Evolutionary conservation across 2,329 filamentous ascomycete genomes (phyloP).

Genomic region (Beauveria australis): DNA sequence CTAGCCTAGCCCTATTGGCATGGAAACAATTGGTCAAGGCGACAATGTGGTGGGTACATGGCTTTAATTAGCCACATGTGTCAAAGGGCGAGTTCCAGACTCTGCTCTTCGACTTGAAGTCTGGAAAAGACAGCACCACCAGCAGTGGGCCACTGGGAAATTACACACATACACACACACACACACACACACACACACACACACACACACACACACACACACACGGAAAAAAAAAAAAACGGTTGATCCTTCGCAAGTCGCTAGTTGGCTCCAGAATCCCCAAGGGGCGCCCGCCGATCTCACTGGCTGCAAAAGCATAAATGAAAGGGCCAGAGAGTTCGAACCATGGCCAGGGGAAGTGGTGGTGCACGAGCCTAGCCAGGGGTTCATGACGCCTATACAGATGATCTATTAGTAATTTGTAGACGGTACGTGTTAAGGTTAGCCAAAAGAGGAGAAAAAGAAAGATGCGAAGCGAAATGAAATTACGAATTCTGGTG

Average conservation of each 20-base stretch:
- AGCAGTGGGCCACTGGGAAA: neutral
- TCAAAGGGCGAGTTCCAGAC: neutral
- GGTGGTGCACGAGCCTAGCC: neutral
- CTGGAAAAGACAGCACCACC: neutral
- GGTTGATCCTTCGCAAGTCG: neutral
- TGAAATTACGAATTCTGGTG: neutral
- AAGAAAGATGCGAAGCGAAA: neutral
- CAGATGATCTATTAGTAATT: too few relatives aligned
- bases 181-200: too few relatives aligned
- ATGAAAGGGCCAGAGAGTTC: conserved; percentile 1
- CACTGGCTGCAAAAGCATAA: neutral
- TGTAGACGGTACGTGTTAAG: too few relatives aligned
- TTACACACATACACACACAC: neutral
- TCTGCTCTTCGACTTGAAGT: neutral
- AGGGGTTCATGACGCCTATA: neutral
- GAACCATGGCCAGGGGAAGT: neutral
- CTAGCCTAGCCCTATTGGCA: too few relatives aligned
- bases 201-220: neutral
- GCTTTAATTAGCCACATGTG: neutral
- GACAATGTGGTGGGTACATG: conserved; percentile 2
- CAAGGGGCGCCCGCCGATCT: conserved; percentile 5
- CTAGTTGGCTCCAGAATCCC: conserved; percentile 2
- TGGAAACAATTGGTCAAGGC: neutral
- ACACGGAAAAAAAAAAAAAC: neutral
- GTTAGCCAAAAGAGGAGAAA: neutral